Evolutionary conservation across 352 stramenopile species (phyloP).

Genomic region (Phytophthora constricta): DNA sequence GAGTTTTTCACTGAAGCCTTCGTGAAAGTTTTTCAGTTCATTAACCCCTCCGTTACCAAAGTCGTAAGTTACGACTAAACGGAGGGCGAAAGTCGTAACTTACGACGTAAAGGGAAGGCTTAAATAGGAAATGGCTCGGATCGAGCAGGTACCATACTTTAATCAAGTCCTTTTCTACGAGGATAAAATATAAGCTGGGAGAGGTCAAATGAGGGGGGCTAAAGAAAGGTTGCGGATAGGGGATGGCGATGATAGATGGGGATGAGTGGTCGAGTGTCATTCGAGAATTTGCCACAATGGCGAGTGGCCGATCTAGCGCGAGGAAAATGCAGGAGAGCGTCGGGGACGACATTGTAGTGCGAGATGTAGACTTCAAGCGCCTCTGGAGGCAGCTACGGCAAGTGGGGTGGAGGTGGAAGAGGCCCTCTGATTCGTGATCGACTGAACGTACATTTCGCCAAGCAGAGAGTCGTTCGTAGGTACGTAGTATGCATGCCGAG

Average conservation of each 20-base stretch:
- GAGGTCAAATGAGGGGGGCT: no score
- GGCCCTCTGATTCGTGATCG: no score
- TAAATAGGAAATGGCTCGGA: background rate
- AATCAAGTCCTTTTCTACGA: background rate
- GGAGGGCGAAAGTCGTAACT: background rate
- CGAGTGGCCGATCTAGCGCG: background rate
- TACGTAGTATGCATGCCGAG: no score
- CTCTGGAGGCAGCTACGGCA: background rate
- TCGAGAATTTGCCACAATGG: constrained; percentile 2
- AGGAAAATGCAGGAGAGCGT: no score
- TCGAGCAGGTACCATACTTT: background rate
- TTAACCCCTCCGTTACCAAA: no score
- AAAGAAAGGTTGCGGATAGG: no score
- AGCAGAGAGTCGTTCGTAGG: no score
- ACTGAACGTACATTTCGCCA: no score
- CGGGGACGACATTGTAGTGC: no score
- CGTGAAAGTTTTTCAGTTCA: no score
- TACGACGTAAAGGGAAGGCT: background rate
- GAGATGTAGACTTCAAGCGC: constrained; percentile 1
- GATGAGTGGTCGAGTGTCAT: background rate
- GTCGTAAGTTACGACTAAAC: constrained; percentile 2
- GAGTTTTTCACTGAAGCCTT: no score
- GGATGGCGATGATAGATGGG: background rate
- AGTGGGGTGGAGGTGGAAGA: background rate
- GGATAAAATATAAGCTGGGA: constrained; percentile 4